Evolutionary conservation across 176 grass and related monocot genomes (phyloP).

Genomic region (Eragrostis curvula): DNA sequence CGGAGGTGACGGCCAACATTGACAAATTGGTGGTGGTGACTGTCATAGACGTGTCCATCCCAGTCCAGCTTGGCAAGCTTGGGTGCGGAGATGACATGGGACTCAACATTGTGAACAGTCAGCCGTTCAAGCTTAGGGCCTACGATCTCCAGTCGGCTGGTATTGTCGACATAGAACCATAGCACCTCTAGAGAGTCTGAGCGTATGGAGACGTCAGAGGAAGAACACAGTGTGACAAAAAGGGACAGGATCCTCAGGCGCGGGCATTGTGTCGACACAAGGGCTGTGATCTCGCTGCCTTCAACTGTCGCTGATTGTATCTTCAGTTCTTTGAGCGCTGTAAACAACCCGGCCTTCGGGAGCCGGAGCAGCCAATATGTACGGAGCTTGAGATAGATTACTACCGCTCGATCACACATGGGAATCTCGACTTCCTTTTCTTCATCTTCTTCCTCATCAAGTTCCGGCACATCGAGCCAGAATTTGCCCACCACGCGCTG

Average conservation of each 20-base stretch:
- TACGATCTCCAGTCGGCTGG: neutral
- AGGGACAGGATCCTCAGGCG: neutral
- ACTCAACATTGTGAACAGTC: accelerated
- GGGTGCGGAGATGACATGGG: neutral
- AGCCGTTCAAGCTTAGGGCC: neutral
- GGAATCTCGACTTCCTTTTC: neutral
- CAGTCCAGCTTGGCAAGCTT: neutral
- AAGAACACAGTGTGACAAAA: neutral
- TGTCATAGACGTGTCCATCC: neutral
- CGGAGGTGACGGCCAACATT: neutral
- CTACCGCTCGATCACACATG: neutral
- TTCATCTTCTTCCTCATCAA: no score
- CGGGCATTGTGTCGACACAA: neutral
- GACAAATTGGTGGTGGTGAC: neutral
- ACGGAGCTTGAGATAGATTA: neutral
- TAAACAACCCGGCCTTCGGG: neutral
- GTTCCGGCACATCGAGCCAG: no score
- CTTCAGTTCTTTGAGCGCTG: neutral
- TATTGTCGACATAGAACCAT: accelerated
- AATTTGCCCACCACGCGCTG: neutral
- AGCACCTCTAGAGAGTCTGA: neutral
- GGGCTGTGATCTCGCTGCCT: neutral
- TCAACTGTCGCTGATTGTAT: neutral
- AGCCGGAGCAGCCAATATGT: neutral
- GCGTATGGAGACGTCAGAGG: no score